Conservation (phyloP, 1,284 basidiomycete genomes). For the Sanghuangporus sanghuang region DNA sequence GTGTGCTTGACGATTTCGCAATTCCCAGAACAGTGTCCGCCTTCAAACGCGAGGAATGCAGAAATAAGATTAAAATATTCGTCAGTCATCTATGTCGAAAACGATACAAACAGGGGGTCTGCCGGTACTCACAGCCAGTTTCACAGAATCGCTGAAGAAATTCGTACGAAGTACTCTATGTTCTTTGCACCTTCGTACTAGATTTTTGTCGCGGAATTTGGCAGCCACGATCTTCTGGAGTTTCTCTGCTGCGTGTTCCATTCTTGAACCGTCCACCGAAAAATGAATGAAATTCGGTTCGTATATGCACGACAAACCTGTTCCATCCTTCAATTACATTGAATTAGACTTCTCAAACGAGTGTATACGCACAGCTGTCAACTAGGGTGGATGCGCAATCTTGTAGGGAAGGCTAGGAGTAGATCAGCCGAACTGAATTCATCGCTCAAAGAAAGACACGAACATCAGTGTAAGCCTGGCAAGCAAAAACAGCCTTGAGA, state of each 20-base stretch:
- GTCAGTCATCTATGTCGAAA: background rate
- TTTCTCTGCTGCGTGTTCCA: conserved; percentile 33
- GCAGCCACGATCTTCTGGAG: conserved; percentile 36
- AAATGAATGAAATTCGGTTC: conserved; percentile 59
- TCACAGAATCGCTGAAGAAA: conserved; percentile 36
- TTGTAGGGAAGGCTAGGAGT: conserved; percentile 59
- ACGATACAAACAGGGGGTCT: background rate
- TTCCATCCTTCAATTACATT: too few species aligned
- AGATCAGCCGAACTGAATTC: conserved; percentile 1
- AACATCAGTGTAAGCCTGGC: conserved; percentile 69
- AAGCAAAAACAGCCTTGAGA: conserved; percentile 48
- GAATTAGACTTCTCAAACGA: background rate
- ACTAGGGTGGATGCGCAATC: conserved; percentile 52
- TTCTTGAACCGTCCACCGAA: conserved; percentile 38
- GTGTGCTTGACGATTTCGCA: conserved; percentile 54
- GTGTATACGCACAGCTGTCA: conserved; percentile 49
- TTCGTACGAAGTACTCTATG: conserved; percentile 41
- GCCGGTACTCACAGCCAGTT: conserved; percentile 36
- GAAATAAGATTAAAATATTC: background rate
- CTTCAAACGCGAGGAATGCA: too few species aligned
- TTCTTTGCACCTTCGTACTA: conserved; percentile 40
- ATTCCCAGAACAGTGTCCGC: conserved; percentile 46
- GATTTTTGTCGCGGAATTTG: conserved; percentile 28
- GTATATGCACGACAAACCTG: conserved; percentile 53
- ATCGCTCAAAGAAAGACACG: background rate